Percentiles rank a stretch among this genome's conserved stretches.
phyloP scores from a whole-genome alignment of 352 stramenopile species.

The Vaucheria bursata region DNA sequence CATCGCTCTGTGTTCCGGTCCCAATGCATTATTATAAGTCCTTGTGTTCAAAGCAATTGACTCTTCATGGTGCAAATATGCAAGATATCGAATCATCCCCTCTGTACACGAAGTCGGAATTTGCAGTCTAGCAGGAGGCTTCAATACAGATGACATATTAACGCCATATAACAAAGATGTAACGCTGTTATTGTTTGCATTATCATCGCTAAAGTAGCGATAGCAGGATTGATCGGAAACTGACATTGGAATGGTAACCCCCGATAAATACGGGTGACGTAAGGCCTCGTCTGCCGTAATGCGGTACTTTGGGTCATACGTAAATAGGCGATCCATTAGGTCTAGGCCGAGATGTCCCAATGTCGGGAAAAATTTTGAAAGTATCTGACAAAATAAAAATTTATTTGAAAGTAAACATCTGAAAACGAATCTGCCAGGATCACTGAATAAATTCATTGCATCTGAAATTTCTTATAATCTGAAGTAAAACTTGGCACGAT shows the following conservation, averaged over 20 bases:
- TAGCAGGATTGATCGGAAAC: too few relatives aligned
- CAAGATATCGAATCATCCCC: neutral
- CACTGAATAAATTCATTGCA: too few relatives aligned
- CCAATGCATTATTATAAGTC: slow-evolving; percentile 51
- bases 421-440: too few relatives aligned
- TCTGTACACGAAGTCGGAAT: neutral
- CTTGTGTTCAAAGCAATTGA: too few relatives aligned
- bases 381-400: neutral
- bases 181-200: too few relatives aligned
- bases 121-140: neutral
- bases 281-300: slow-evolving; percentile 56
- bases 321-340: slow-evolving; percentile 34
- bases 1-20: slow-evolving; percentile 72
- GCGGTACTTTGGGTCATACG: slow-evolving; percentile 35
- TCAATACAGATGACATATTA: too few relatives aligned
- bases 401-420: too few relatives aligned
- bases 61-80: neutral
- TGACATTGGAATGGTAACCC: too few relatives aligned
- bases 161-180: too few relatives aligned
- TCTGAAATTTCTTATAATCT: too few relatives aligned
- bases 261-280: slow-evolving; percentile 71
- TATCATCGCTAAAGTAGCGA: too few relatives aligned
- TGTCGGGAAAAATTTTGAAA: slow-evolving; percentile 26
- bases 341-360: slow-evolving; percentile 25
- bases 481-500: too few relatives aligned